Evolutionary conservation across 106 monocot species (phyloP), one percentile per base, ranked within the genome.

Genomic region (Posidonia australis): DNA sequence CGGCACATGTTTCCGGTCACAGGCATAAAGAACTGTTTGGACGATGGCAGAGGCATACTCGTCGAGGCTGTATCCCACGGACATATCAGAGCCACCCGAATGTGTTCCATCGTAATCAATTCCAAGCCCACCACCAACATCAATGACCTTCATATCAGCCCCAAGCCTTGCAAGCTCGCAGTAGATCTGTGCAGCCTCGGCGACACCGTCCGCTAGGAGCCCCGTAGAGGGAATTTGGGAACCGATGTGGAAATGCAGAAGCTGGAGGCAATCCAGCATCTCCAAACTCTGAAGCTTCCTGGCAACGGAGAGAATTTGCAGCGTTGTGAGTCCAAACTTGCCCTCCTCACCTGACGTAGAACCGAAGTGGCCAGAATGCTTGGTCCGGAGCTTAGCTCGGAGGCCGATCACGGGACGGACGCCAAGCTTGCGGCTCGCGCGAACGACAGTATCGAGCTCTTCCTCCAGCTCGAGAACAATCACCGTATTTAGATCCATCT

Each of bases 391-490:
- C 78, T 83, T 87, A 3, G 87, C 87, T 11, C 87, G 80, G 26
- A 87, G 77, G 0, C 87, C 87, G 25, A 87, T 83, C 13, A 87
- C 83, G 3, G 87, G 87, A 9, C 87, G 78, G 46, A 88, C 19
- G 5, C 78, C 83, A 7, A 83, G 72, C 46, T 65, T 66, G 32
- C 48, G 65, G 70, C 83, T 79, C n/a, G 64, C 63, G 13, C 62
- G 69, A 13, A 88, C 36, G 18, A 88, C 87, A 2, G 64, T 76
- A 13, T 81, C 81, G 9, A 86, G 78, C 70, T 90, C 90, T 54
- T 90, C 86, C 44, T 90, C 90, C 56, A 83, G 83, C 57, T 90
- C 90, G 24, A 90, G 83, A 13, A 90, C 90, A 60, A 90, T 86
- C 29, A 86, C 77, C 12, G 83, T 81, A 67, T 98, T 84, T 20